A percentile compares a stretch with the other conserved stretches of the same genome.
These are phyloP conservation scores for Haberlea rhodopensis DNA, from an alignment of 257 asterid species.

Conservation along the genomic window DNA sequence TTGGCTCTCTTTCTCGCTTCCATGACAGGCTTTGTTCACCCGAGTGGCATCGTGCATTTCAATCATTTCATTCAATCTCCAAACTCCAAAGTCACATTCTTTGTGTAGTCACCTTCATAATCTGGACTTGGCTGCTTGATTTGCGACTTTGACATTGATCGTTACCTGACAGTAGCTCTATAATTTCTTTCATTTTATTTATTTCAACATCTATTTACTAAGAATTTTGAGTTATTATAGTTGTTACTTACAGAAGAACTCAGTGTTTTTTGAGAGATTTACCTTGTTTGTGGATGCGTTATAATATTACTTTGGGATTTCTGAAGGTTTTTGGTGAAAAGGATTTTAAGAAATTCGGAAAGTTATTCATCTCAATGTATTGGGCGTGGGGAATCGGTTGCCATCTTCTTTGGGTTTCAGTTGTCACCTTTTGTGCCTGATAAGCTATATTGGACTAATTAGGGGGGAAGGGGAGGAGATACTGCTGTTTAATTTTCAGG, in stretches of 20 bases:
- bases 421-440: no score
- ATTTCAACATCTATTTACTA: not conserved
- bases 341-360: conserved; percentile 76
- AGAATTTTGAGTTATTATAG: not conserved
- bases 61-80: no score
- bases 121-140: conserved; percentile 2
- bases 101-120: not conserved
- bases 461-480: no score
- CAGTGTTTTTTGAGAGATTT: not conserved
- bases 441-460: no score
- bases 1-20: conserved; percentile 7
- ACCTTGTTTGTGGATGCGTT: conserved; percentile 15
- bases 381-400: conserved; percentile 11
- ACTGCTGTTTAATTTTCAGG: no score
- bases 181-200: no score
- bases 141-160: not conserved
- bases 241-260: not conserved
- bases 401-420: no score
- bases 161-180: not conserved
- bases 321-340: conserved; percentile 85
- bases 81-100: not conserved
- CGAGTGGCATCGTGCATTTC: no score
- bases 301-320: conserved; percentile 17
- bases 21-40: no score
- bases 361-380: conserved; percentile 87